Conservation (phyloP, 1,284 basidiomycete genomes). For the Tilletia caries region DNA sequence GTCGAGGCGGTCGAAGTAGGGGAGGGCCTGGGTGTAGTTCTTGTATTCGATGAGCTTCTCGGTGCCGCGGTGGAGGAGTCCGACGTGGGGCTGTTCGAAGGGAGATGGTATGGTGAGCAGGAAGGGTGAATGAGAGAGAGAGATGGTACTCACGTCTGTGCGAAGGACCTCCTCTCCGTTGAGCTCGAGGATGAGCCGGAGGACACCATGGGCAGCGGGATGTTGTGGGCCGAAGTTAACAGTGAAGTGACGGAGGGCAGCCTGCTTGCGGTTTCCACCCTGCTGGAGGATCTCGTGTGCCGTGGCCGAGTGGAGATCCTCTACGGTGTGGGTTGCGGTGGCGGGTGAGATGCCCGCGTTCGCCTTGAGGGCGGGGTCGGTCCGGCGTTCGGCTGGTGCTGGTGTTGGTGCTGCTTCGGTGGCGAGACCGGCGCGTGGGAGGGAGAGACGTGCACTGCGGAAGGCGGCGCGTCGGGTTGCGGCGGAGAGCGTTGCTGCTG, state of each 20-base stretch:
- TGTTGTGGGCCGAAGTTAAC: constrained; percentile 69
- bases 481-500: not conserved
- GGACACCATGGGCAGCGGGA: constrained; percentile 96
- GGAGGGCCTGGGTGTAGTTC: constrained; percentile 95
- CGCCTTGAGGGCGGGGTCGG: not conserved
- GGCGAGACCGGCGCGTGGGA: constrained; percentile 5
- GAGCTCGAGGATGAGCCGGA: constrained; percentile 93
- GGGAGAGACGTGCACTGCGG: not conserved
- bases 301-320: constrained; percentile 67
- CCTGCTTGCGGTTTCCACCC: constrained; percentile 68
- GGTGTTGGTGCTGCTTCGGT: not conserved
- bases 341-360: constrained; percentile 8
- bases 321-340: constrained; percentile 29
- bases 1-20: constrained; percentile 98
- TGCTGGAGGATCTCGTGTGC: constrained; percentile 75
- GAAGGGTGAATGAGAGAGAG: not conserved
- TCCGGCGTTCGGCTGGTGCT: not conserved
- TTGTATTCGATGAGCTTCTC: constrained; percentile 99
- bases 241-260: constrained; percentile 65
- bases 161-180: constrained; percentile 73
- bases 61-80: constrained; percentile 91
- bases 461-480: not conserved
- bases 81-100: constrained; percentile 70
- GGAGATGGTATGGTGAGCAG: not conserved
- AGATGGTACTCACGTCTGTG: constrained; percentile 29